These are phyloP conservation scores for Penicillium nucicola DNA, from an alignment of 495 filamentous ascomycete species.

Conservation along the genomic window DNA sequence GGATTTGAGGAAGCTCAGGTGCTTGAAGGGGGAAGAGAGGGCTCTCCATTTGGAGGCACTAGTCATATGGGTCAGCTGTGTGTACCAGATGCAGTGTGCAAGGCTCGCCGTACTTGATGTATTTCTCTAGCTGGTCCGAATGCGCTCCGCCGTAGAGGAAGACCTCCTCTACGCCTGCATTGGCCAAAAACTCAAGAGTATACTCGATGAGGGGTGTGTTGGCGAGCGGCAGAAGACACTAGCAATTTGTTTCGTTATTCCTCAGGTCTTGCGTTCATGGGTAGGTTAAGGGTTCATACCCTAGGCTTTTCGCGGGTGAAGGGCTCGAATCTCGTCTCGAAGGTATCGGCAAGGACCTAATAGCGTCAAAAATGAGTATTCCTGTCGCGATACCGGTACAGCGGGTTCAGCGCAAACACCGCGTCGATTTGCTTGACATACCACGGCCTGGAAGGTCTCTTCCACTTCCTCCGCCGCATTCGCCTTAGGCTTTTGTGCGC, in stretches of 20 bases:
- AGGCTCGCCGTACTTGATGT: constrained; percentile 57
- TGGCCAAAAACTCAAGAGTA: constrained; percentile 92
- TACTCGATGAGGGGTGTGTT: constrained; percentile 97
- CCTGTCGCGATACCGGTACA: not conserved
- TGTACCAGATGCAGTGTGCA: not conserved
- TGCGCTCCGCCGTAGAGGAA: constrained; percentile 91
- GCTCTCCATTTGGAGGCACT: constrained; percentile 68
- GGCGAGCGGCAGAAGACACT: constrained; percentile 93
- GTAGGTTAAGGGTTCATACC: constrained; percentile 48
- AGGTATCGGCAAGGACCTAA: constrained; percentile 85
- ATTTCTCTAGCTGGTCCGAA: constrained; percentile 82
- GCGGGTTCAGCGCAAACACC: too few species aligned
- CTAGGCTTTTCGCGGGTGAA: constrained; percentile 87
- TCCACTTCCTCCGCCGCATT: constrained; percentile 66
- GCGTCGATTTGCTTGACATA: constrained; percentile 35
- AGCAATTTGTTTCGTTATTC: constrained; percentile 1
- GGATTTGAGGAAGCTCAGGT: constrained; percentile 81
- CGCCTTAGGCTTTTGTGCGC: constrained; percentile 59
- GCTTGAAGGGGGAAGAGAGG: constrained; percentile 76
- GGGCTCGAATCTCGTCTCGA: constrained; percentile 84
- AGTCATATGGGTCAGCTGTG: constrained; percentile 6
- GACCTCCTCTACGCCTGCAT: constrained; percentile 87
- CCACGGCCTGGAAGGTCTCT: constrained; percentile 87
- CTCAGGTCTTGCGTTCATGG: not conserved
- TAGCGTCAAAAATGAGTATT: constrained; percentile 7